Evolutionary conservation across 2,329 filamentous ascomycete species (phyloP).

Genomic region (Aureobasidium sp.): DNA sequence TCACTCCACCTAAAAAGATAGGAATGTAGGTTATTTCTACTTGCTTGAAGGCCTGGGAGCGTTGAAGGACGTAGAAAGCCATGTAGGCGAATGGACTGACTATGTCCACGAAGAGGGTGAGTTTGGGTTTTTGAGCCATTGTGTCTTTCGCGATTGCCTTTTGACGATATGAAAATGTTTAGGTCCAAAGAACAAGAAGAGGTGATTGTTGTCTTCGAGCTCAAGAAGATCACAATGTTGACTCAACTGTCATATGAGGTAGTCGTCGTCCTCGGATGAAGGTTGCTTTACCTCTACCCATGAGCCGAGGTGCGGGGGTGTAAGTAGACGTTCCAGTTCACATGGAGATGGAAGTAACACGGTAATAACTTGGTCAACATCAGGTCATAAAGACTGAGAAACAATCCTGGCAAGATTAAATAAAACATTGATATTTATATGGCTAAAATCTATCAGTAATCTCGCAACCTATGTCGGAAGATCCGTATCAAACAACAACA

Average conservation of each 20-base stretch:
- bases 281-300: background rate
- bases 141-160: background rate
- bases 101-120: slow-evolving; percentile 54
- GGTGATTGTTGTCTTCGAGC: background rate
- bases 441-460: background rate
- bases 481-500: background rate
- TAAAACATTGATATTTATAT: background rate
- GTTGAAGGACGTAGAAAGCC: slow-evolving; percentile 51
- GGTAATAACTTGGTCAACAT: background rate
- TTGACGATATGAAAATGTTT: background rate
- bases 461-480: background rate
- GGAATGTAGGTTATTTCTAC: slow-evolving; percentile 52
- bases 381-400: background rate
- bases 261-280: slow-evolving; percentile 6
- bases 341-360: slow-evolving; percentile 2
- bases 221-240: background rate
- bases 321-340: background rate
- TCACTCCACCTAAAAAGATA: slow-evolving; percentile 53
- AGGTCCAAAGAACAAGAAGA: background rate
- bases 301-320: slow-evolving; percentile 13
- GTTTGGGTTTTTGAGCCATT: slow-evolving; percentile 31
- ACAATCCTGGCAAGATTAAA: background rate
- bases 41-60: slow-evolving; percentile 49
- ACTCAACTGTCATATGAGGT: background rate
- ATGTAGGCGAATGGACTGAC: slow-evolving; percentile 56